phyloP scores from a whole-genome alignment of 495 filamentous ascomycete species.

The Amphirosellinia nigrospora region DNA sequence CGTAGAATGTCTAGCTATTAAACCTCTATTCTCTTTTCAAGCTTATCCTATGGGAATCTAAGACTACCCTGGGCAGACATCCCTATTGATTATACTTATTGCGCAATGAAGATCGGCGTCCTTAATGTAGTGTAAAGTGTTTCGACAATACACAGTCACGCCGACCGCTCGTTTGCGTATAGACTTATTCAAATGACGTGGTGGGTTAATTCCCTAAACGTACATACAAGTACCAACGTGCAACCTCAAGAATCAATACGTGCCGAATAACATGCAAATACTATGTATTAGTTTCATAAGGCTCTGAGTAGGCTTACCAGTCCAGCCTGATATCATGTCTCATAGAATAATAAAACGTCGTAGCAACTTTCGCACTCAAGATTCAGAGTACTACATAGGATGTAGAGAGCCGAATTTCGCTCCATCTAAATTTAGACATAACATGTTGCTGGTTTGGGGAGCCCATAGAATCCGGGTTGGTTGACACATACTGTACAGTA shows the following conservation, averaged over 20 bases:
- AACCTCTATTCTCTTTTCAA: not conserved
- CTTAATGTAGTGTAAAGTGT: not conserved
- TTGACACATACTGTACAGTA: conserved; percentile 17
- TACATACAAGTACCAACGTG: conserved; percentile 3
- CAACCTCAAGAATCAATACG: not conserved
- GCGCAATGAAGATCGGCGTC: conserved; percentile 15
- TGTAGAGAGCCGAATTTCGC: not conserved
- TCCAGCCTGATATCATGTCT: not conserved
- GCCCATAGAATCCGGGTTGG: conserved; percentile 1
- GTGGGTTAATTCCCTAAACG: not conserved
- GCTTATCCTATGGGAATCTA: not conserved
- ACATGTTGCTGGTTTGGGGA: not conserved
- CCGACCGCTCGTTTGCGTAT: not conserved
- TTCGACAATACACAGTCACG: conserved; percentile 2
- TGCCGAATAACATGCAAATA: no score
- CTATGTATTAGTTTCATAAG: no score
- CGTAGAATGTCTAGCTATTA: not conserved
- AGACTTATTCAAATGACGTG: not conserved
- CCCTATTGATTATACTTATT: not conserved
- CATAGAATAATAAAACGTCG: not conserved
- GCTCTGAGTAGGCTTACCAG: no score
- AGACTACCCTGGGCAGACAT: not conserved
- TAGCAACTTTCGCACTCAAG: not conserved
- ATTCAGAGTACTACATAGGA: no score
- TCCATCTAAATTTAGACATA: conserved; percentile 22